Evolutionary conservation across 2,329 filamentous ascomycete species (phyloP), one percentile per base, ranked within the genome.

Genomic region (Fonsecaea pedrosoi): DNA sequence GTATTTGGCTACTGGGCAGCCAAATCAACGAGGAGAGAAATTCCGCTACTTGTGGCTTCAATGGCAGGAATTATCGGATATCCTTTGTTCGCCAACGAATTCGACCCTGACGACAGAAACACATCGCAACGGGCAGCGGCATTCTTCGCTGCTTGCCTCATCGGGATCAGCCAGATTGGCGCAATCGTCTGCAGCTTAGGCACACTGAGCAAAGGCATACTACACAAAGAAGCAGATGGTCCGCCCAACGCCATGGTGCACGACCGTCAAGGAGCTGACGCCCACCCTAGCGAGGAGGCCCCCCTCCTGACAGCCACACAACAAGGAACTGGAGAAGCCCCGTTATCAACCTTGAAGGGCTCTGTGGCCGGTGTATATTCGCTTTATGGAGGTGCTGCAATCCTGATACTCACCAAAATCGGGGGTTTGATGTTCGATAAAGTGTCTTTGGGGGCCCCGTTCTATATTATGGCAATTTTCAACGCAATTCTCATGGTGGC

Each of bases 121-220:
- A 83, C 90, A 32, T 87, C 91, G 38, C 92, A 91, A 18, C 87
- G 84, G 38, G 85, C 87, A 0, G 82, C 80, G 10, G 88, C 97
- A 15, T 93, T 96, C 75, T 70, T 94, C 12, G 86, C 94, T 15
- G 92, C 93, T 50, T 87, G 90, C 0, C 80, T 97, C 18, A 87
- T 98, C 45, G 95, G 95, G 13, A 87, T 97, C 75, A 96, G 92
- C 74, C 95, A 99, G 78, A 98, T 99, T 69, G 95, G 94, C 1
- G 91, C 93, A 10, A 98, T 99, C 66, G 95, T 99, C 0, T 97
- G 94, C 80, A 96, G 92, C 70, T 85, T 99, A n/a, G 93, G 92
- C 0, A 87, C 95, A 0, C 85, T 99, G 2, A 92, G 92, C 42
- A 88, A 88, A 15, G 94, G 93, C 3, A 90, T 98, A 25, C 82